These are phyloP conservation scores for Akanthomyces muscarius DNA, from an alignment of 2,329 filamentous ascomycete genomes.

Conservation along the genomic window DNA sequence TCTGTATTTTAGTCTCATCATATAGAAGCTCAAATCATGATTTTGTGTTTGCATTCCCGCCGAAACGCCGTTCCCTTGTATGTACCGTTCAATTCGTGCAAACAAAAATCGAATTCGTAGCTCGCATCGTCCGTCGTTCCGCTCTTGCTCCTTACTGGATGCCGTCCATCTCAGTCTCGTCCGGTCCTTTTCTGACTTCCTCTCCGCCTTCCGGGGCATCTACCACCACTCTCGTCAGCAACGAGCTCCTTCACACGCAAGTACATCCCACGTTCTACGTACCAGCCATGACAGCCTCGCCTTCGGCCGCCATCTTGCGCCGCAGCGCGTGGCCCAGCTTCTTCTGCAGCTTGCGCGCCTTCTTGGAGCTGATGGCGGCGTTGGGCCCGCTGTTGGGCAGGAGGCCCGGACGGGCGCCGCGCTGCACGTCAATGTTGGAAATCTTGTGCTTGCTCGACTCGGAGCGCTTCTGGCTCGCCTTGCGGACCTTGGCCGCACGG, in stretches of 20 bases:
- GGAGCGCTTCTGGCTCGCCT: constrained; percentile 40
- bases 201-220: constrained; percentile 21
- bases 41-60: neutral
- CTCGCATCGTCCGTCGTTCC: neutral
- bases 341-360: constrained; percentile 53
- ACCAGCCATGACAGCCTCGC: constrained; percentile 49
- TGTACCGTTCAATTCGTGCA: neutral
- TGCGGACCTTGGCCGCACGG: constrained; percentile 41
- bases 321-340: constrained; percentile 49
- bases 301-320: constrained; percentile 48
- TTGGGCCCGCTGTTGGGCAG: constrained; percentile 54
- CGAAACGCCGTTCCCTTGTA: constrained; percentile 5
- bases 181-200: constrained; percentile 23
- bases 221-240: constrained; percentile 17
- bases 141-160: constrained; percentile 11
- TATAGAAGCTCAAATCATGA: neutral
- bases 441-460: constrained; percentile 37
- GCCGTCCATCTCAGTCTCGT: constrained; percentile 26
- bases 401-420: constrained; percentile 50
- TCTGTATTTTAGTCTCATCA: neutral
- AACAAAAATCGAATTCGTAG: neutral
- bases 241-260: neutral
- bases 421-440: constrained; percentile 39
- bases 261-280: neutral
- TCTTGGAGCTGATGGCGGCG: constrained; percentile 50